Evolutionary conservation across 2,329 filamentous ascomycete species (phyloP), one percentile per base, ranked within the genome.

Genomic region (Fusarium oxysporum): DNA sequence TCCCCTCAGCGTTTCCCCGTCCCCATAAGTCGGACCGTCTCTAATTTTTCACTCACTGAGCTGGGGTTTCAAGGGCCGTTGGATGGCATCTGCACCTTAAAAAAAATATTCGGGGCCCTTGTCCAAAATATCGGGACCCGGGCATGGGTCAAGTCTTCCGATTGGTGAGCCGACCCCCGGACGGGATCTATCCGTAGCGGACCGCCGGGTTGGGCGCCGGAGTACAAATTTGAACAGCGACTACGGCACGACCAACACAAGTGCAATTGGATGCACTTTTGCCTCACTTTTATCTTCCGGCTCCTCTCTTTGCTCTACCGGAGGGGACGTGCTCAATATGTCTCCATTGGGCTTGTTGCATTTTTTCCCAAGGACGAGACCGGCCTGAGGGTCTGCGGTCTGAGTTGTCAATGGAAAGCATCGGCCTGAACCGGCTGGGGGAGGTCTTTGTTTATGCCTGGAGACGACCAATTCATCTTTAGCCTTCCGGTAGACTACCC

Each of bases 151-250:
- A 33, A 19, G 55, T 21, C 28, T 71, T 71, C 71, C 70, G 71
- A 71, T 73, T 73, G 71, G 70, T 45, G 12, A 30, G 28, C 25
- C 35, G 53, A 41, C 37, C 38, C 9, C 40, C 16, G 38, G 62
- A 37, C 63, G 71, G 70, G 71, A 73, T 73, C 71, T 71, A 73
- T 64, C 71, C 70, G 70, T 61, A 62, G 55, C 67, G 67, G 68
- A 37, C 68, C 62, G 62, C 58, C 70, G 69, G 70, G 30, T 54
- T 65, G 47, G 65, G 65, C 65, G 65, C 69, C 70, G 60, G 65
- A 59, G 32, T 33, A 33, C 33, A 48, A 44, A 43, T 40, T 41
- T 59, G 47, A 33, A 48, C 44, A 35, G 53, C 65, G 47, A 50
- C 56, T 48, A 61, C 28, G 37, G 35, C 30, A 50, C 21, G 8